These are phyloP conservation scores for Paramecium sexaurelia DNA, from an alignment of 73 alveolate genomes.

Conservation along the genomic window DNA sequence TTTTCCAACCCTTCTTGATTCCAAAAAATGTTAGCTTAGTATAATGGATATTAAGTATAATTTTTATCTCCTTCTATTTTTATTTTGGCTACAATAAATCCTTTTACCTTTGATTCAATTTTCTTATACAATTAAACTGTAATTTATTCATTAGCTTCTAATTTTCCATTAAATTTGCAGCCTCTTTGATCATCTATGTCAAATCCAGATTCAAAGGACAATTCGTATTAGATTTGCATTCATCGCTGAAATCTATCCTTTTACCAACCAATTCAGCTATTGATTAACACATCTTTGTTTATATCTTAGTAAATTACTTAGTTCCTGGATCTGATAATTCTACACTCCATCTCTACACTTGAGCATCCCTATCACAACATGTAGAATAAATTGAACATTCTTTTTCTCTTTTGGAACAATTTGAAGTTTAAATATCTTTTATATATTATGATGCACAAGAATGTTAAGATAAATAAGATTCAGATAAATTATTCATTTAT, in stretches of 20 bases:
- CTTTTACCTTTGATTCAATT: constrained; percentile 11
- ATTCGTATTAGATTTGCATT: not conserved
- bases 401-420: not conserved
- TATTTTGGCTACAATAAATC: not conserved
- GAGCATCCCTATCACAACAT: not conserved
- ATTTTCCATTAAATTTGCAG: not conserved
- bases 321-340: not conserved
- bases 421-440: not conserved
- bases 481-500: not conserved
- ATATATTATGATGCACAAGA: not conserved
- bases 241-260: not conserved
- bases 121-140: not conserved
- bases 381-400: not conserved
- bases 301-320: not conserved
- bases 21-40: not conserved
- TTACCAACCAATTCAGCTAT: not conserved
- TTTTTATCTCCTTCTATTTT: not conserved
- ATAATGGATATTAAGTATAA: not conserved
- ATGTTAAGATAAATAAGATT: not conserved
- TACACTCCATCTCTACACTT: not conserved
- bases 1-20: not conserved
- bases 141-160: not conserved
- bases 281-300: not conserved
- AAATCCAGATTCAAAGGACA: constrained; percentile 51
- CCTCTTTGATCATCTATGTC: constrained; percentile 20